Conservation (phyloP, 257 asterid genomes). For the Phtheirospermum japonicum region DNA sequence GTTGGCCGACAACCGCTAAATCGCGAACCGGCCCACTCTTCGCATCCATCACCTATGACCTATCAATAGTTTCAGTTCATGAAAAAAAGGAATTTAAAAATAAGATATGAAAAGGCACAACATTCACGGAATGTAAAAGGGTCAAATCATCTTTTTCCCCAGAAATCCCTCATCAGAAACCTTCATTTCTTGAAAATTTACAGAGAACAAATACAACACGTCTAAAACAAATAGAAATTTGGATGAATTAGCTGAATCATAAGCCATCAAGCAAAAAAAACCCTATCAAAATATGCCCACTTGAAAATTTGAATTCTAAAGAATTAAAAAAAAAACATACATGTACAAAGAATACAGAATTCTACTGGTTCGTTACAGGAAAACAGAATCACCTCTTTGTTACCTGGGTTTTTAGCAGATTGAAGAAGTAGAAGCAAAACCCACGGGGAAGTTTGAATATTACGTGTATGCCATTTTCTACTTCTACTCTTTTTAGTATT, state of each 20-base stretch:
- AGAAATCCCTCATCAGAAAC: background rate
- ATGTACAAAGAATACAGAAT: background rate
- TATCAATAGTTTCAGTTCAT: slow-evolving; percentile 18
- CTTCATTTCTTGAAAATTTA: background rate
- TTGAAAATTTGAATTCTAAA: background rate
- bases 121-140: background rate
- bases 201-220: background rate
- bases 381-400: background rate
- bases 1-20: slow-evolving; percentile 17
- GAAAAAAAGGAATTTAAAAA: background rate
- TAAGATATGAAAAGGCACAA: background rate
- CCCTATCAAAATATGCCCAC: background rate
- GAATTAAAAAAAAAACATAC: background rate
- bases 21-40: slow-evolving; percentile 30
- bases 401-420: background rate
- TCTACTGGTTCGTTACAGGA: background rate
- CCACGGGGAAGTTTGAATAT: slow-evolving; percentile 1
- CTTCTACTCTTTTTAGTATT: too few relatives aligned
- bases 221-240: background rate
- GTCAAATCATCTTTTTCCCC: background rate
- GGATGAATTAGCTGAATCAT: background rate
- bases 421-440: background rate
- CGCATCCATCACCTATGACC: slow-evolving; percentile 39
- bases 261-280: background rate
- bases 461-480: too few relatives aligned